phyloP scores from a whole-genome alignment of 257 asterid genomes.

The Vinca minor region DNA sequence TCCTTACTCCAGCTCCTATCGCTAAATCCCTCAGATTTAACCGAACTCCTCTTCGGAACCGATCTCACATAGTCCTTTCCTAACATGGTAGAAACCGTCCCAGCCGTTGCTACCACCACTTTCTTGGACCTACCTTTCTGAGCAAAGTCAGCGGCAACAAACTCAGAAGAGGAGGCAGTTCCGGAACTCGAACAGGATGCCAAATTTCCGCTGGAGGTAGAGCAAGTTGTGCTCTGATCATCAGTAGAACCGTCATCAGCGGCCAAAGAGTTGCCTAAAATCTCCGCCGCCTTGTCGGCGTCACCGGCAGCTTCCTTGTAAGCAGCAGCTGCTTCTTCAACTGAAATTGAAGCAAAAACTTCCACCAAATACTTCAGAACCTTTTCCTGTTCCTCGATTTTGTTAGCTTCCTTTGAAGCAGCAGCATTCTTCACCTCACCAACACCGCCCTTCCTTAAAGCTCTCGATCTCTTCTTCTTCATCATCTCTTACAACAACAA shows the following conservation, averaged over 20 bases:
- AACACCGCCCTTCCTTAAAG: constrained; percentile 23
- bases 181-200: constrained; percentile 47
- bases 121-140: constrained; percentile 47
- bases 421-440: constrained; percentile 11
- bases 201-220: constrained; percentile 52
- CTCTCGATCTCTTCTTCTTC: constrained; percentile 58
- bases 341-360: constrained; percentile 40
- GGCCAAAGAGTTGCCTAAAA: constrained; percentile 19
- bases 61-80: constrained; percentile 87
- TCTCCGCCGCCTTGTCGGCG: constrained; percentile 42
- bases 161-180: no score
- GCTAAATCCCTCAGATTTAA: constrained; percentile 30
- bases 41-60: constrained; percentile 40
- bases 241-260: constrained; percentile 33
- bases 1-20: constrained; percentile 45
- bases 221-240: constrained; percentile 66
- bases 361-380: constrained; percentile 30
- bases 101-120: constrained; percentile 67
- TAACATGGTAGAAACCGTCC: constrained; percentile 60
- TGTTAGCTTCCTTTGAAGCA: neutral
- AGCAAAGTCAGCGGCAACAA: constrained; percentile 30
- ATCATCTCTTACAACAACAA: constrained; percentile 22
- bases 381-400: constrained; percentile 17
- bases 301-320: constrained; percentile 41
- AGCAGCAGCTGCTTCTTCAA: constrained; percentile 47